These are phyloP conservation scores for Coniophora puteana DNA, from an alignment of 1,284 basidiomycete species.

Conservation along the genomic window DNA sequence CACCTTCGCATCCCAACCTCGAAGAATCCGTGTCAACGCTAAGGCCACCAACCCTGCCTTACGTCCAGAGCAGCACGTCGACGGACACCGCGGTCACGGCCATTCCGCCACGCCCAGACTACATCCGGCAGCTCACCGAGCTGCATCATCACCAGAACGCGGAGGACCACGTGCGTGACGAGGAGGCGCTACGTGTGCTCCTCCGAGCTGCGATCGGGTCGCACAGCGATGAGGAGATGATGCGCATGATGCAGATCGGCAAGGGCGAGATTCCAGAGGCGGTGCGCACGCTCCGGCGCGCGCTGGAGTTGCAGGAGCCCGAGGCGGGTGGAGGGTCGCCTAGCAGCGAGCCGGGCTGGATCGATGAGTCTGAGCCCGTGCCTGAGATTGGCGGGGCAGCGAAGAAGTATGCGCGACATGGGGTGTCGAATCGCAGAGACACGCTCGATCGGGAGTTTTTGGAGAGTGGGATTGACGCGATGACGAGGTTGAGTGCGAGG, in stretches of 20 bases:
- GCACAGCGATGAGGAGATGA: conserved; percentile 60
- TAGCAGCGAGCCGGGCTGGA: conserved; percentile 19
- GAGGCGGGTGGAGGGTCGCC: no score
- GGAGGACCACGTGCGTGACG: conserved; percentile 50
- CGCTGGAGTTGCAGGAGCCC: conserved; percentile 42
- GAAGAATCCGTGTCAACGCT: no score
- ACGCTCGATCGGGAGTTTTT: conserved; percentile 44
- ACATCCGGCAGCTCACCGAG: conserved; percentile 20
- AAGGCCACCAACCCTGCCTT: no score
- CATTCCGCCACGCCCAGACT: no score
- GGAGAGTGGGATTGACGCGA: conserved; percentile 46
- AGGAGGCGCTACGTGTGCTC: conserved; percentile 51
- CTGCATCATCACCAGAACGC: conserved; percentile 49
- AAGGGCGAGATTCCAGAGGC: conserved; percentile 75
- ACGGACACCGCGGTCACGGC: no score
- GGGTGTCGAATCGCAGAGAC: conserved; percentile 12
- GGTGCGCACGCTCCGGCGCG: conserved; percentile 71
- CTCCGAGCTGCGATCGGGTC: conserved; percentile 56
- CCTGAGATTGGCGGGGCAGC: conserved; percentile 16
- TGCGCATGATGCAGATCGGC: conserved; percentile 58
- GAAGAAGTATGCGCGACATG: conserved; percentile 15
- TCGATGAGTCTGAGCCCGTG: conserved; percentile 17
- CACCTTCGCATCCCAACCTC: background rate
- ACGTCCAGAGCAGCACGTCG: no score
- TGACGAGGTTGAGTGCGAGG: conserved; percentile 36